Conservation (phyloP, 768 basidiomycete species). For the Kwoniella bestiolae region DNA sequence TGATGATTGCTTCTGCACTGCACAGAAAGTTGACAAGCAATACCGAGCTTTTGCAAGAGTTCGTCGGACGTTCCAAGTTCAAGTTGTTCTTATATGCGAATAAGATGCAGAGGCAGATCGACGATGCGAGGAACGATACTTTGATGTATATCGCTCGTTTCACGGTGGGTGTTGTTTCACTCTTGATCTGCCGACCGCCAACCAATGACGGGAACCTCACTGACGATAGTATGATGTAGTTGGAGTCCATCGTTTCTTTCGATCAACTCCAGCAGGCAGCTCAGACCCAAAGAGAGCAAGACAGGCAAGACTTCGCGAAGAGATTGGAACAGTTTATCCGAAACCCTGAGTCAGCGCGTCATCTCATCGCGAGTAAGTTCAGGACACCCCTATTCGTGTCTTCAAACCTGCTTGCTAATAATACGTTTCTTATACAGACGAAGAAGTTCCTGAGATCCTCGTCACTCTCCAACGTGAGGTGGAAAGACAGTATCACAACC, state of each 20-base stretch:
- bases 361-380: constrained; percentile 14
- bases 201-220: no score
- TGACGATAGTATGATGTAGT: background rate
- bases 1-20: background rate
- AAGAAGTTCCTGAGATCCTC: constrained; percentile 13
- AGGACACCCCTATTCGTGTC: no score
- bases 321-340: constrained; percentile 12
- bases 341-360: constrained; percentile 8
- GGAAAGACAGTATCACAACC: constrained; percentile 7
- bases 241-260: constrained; percentile 15
- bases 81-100: constrained; percentile 13
- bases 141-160: constrained; percentile 15
- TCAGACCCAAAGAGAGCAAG: constrained; percentile 6
- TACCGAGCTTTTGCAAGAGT: constrained; percentile 9
- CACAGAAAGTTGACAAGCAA: constrained; percentile 10
- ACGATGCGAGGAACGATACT: constrained; percentile 13
- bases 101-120: constrained; percentile 17
- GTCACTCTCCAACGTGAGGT: constrained; percentile 13
- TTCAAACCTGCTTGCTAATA: background rate
- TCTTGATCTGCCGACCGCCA: background rate
- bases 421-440: background rate
- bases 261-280: constrained; percentile 8
- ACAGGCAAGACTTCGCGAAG: constrained; percentile 7
- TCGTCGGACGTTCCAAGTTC: constrained; percentile 15
- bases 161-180: background rate